Evolutionary conservation across 1,284 basidiomycete genomes (phyloP).

Genomic region (Sporisorium iseilematis-ciliati): DNA sequence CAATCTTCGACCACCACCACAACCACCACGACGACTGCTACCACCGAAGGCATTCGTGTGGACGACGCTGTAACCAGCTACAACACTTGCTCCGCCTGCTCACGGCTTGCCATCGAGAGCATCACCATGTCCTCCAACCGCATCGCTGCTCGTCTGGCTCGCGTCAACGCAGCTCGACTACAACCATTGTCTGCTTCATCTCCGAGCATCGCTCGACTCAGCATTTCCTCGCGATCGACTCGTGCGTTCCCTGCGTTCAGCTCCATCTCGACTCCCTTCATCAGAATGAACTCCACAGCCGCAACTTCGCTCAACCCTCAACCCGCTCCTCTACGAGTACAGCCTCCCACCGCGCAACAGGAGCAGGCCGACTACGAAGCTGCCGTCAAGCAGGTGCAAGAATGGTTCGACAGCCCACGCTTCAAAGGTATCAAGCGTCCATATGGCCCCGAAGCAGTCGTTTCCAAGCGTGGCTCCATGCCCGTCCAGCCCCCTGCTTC

Average conservation of each 20-base stretch:
- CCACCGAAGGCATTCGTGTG: too few species aligned
- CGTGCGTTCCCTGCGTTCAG: conserved; percentile 2
- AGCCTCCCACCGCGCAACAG: conserved; percentile 76
- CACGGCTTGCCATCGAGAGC: neutral
- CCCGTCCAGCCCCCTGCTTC: conserved; percentile 80
- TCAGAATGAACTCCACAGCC: conserved; percentile 73
- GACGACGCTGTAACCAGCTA: too few species aligned
- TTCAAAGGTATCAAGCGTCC: conserved; percentile 81
- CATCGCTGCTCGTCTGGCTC: conserved; percentile 40
- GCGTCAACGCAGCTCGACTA: conserved; percentile 42
- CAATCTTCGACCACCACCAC: conserved; percentile 4
- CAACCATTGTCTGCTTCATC: conserved; percentile 15
- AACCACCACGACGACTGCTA: neutral
- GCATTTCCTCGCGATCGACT: conserved; percentile 10
- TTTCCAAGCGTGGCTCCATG: conserved; percentile 87
- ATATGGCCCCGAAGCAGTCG: conserved; percentile 82
- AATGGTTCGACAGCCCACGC: conserved; percentile 82
- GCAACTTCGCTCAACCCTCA: conserved; percentile 73
- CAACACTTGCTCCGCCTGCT: neutral
- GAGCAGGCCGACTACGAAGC: conserved; percentile 78
- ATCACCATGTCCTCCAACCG: conserved; percentile 40
- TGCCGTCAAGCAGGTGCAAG: conserved; percentile 76
- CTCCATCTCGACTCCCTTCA: neutral
- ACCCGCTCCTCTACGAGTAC: conserved; percentile 75
- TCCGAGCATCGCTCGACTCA: conserved; percentile 21